A percentile compares a stretch with the other conserved stretches of the same genome.
phyloP scores from a whole-genome alignment of 768 basidiomycete species.

The Boletus rufocinnamomeus region DNA sequence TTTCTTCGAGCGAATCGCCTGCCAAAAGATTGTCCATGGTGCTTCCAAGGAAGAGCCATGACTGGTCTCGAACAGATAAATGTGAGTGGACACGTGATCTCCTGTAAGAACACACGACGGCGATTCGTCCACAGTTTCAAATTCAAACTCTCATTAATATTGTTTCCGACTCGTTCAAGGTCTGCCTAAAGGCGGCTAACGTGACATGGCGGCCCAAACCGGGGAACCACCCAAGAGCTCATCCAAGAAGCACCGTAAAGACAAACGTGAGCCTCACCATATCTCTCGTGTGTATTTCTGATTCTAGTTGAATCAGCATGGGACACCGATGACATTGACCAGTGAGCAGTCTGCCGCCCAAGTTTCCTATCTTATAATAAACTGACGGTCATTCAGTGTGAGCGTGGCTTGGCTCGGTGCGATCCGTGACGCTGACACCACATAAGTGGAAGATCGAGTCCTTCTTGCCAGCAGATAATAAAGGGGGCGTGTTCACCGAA shows the following conservation, averaged over 20 bases:
- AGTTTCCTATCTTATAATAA: not conserved
- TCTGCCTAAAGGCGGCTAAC: not conserved
- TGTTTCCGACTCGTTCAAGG: not conserved
- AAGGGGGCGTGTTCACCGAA: constrained; percentile 82
- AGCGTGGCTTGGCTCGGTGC: constrained; percentile 21
- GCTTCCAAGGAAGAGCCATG: not conserved
- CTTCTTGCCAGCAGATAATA: constrained; percentile 75
- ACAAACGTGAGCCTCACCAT: constrained; percentile 73
- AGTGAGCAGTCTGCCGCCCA: constrained; percentile 58
- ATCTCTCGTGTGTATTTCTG: constrained; percentile 1
- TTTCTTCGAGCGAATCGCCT: constrained; percentile 34
- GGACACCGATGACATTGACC: constrained; percentile 99
- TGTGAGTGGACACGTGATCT: constrained; percentile 22
- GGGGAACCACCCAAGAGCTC: constrained; percentile 60
- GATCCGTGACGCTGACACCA: constrained; percentile 15
- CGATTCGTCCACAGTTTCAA: not conserved
- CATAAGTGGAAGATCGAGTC: constrained; percentile 85
- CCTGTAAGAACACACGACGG: not conserved
- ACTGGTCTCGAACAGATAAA: not conserved
- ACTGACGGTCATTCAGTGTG: constrained; percentile 42
- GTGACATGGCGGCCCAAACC: constrained; percentile 25
- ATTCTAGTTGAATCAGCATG: constrained; percentile 62
- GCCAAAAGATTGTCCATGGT: constrained; percentile 54
- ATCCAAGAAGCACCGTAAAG: constrained; percentile 89
- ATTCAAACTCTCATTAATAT: not conserved